Conservation (phyloP, 768 basidiomycete genomes). For the Postia placenta region DNA sequence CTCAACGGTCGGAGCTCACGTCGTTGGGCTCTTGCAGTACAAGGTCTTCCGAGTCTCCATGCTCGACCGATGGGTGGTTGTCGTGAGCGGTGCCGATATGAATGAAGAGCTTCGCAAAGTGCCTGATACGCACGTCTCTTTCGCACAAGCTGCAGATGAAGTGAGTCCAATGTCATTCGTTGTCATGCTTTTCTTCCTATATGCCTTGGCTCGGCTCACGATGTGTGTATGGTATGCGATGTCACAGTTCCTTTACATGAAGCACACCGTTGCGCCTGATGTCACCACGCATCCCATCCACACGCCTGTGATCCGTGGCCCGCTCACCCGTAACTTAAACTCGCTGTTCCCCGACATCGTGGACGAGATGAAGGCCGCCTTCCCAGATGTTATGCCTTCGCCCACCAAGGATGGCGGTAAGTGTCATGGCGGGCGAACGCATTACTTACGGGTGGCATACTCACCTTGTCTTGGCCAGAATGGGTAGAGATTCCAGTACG, state of each 20-base stretch:
- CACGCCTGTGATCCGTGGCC: slow-evolving; percentile 13
- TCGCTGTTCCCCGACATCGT: slow-evolving; percentile 10
- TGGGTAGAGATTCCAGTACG: background rate
- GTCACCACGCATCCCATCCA: slow-evolving; percentile 11
- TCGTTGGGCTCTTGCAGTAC: slow-evolving; percentile 7
- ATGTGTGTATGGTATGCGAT: background rate
- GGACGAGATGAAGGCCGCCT: slow-evolving; percentile 10
- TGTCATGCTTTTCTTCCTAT: background rate
- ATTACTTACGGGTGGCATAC: too few relatives aligned
- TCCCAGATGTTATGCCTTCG: background rate
- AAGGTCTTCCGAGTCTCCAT: slow-evolving; percentile 36
- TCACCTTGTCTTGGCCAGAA: background rate
- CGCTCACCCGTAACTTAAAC: slow-evolving; percentile 13
- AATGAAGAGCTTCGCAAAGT: slow-evolving; percentile 48
- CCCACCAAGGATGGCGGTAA: background rate
- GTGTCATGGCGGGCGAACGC: too few relatives aligned
- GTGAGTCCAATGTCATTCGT: slow-evolving; percentile 20
- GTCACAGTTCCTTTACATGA: slow-evolving; percentile 22
- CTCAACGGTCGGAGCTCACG: slow-evolving; percentile 21
- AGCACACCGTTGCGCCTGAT: slow-evolving; percentile 28
- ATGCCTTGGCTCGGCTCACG: background rate
- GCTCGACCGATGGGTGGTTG: slow-evolving; percentile 40
- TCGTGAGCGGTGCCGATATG: slow-evolving; percentile 35
- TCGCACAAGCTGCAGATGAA: slow-evolving; percentile 31
- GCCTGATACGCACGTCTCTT: slow-evolving; percentile 39